Base-by-base conservation (phyloP, 768 basidiomycete genomes). In the Cyclocybe cylindracea region DNA sequence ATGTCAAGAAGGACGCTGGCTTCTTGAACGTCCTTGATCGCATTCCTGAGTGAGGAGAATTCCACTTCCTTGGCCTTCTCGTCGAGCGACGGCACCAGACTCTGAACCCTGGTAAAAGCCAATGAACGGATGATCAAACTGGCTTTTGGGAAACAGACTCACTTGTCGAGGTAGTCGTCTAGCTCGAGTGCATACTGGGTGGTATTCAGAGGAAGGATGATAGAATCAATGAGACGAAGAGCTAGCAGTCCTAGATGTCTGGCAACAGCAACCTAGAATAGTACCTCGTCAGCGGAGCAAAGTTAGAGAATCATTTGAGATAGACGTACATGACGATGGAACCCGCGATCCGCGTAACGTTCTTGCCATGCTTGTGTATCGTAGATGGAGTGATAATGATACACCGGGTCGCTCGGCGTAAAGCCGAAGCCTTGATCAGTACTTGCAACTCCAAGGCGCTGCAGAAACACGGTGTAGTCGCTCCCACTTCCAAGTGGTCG, bases 401-500 rank as follows among this genome's bases (percentile, higher is more conserved):
- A 91, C 2, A 76, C 74, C 10, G 87, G 77, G 58, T 88, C 87
- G 11, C 71, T 74, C 1, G 68, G 66, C n/a, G 77, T 69, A 19
- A 39, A 43, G 14, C 61, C 56, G 64, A 77, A 75, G 65, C 78
- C 75, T 60, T 73, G 68, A 47, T 78, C 70, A 4, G 70, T 60
- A 51, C 75, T 78, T 19, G 80, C 74, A 33, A 82, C 68, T n/a
- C 80, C 80, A 16, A 82, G 61, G 44, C 85, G 76, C 67, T 98
- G 92, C 60, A 98, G 70, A 73, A 98, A 97, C 8, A 92, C 87
- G 0, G 95, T 97, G 59, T 79, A 98, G 68, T 98, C 96, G 51
- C 90, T 92, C 19, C 92, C 92, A 46, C 86, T 89, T 37, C 92
- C 92, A n/a, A 94, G 71, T 11, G 89, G 79, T 0, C 38, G 36